phyloP scores from a whole-genome alignment of 1,284 basidiomycete species.

The Malassezia caprae region DNA sequence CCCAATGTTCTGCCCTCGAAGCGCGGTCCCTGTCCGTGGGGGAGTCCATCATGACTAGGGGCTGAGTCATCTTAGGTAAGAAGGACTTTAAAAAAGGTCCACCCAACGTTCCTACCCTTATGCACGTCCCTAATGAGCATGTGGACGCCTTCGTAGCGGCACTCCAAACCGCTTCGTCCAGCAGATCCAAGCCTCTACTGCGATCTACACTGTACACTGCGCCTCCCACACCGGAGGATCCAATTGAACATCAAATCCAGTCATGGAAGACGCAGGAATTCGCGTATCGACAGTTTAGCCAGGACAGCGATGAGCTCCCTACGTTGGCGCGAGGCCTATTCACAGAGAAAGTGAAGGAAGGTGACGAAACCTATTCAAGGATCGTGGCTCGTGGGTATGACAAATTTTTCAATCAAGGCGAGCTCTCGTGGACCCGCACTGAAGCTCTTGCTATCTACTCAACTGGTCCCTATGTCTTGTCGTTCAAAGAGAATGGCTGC shows the following conservation, averaged over 20 bases:
- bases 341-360: slow-evolving; percentile 28
- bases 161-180: slow-evolving; percentile 16
- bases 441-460: slow-evolving; percentile 54
- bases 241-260: slow-evolving; percentile 20
- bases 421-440: slow-evolving; percentile 77
- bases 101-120: background rate
- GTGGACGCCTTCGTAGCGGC: slow-evolving; percentile 17
- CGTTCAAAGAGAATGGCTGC: slow-evolving; percentile 93
- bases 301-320: slow-evolving; percentile 29
- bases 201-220: slow-evolving; percentile 19
- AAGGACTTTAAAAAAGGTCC: background rate
- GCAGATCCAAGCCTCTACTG: slow-evolving; percentile 24
- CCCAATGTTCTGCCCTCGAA: background rate
- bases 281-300: slow-evolving; percentile 42
- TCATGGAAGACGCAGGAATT: slow-evolving; percentile 45
- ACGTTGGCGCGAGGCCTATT: slow-evolving; percentile 45
- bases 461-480: slow-evolving; percentile 69
- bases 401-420: slow-evolving; percentile 97
- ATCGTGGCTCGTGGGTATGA: slow-evolving; percentile 90
- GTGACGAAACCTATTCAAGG: slow-evolving; percentile 51
- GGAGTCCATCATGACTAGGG: background rate
- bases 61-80: background rate
- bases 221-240: background rate
- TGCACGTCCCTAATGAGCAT: background rate
- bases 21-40: slow-evolving; percentile 1